Base-by-base conservation (phyloP, 1,284 basidiomycete genomes). In the Ustilago bromivora region DNA sequence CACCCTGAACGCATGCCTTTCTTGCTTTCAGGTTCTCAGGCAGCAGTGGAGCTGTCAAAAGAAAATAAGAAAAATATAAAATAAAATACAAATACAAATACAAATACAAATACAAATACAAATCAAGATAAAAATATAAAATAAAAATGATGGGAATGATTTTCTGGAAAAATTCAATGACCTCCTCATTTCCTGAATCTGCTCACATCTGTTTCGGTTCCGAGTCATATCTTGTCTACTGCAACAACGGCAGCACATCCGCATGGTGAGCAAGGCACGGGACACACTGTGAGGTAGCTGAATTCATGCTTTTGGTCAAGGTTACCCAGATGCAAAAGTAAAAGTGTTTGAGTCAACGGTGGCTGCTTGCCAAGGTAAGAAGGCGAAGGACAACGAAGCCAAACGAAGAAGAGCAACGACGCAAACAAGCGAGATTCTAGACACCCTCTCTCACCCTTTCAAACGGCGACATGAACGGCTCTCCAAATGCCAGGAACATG, bases 311-410 rank as follows among this genome's bases (percentile, higher is more conserved):
- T 28, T 3, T 28, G n/a, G 46, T 17, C 6, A 49, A 49, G 46
- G 46, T 49, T 49, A 0, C 46, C 46, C 23, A 19, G 19, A 49
- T 23, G 46, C 19, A 11, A 31, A 17, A 10, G 38, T 40, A 10
- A 17, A 28, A 17, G n/a, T 49, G 8, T 49, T 17, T 9, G 28
- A 13, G 46, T 49, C 46, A 23, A 49, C 1, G 19, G 46, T 49
- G 46, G 9, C 46, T 49, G 19, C 10, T 2, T 8, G 32, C 15
- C 7, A 53, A 15, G 31, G n/a, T 36, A 34, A 13, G 12, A 15
- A 3, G 15, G 19, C 43, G 57, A 58, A 58, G 43, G 31, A 28
- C 57, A 47, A 58, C 43, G 57, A 58, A 58, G 31, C 57, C 43
- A 47, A 49, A 36, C 57, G 57, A 58, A 58, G 41, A 28, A 28